These are phyloP conservation scores for Talaromyces albobiverticillius DNA, from an alignment of 2,329 filamentous ascomycete genomes.

Conservation along the genomic window DNA sequence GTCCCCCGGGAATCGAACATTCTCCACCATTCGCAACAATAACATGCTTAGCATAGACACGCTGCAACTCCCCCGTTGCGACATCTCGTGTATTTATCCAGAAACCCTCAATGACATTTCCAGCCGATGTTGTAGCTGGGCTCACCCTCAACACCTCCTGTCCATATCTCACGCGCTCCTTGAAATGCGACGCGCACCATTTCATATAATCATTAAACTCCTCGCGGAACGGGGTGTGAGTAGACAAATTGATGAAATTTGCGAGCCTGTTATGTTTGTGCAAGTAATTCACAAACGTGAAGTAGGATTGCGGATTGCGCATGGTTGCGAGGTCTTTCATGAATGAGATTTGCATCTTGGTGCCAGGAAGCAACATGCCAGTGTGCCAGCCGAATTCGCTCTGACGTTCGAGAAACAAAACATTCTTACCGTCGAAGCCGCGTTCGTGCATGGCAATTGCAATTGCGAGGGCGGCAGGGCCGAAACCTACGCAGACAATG, in stretches of 20 bases:
- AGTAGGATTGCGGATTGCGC: slow-evolving; percentile 14
- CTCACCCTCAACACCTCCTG: slow-evolving; percentile 13
- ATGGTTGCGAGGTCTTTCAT: slow-evolving; percentile 16
- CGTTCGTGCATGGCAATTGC: slow-evolving; percentile 15
- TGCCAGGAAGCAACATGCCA: slow-evolving; percentile 14
- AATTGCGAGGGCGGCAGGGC: slow-evolving; percentile 14
- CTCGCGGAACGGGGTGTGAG: slow-evolving; percentile 15
- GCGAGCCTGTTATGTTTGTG: slow-evolving; percentile 12
- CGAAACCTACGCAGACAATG: slow-evolving; percentile 13
- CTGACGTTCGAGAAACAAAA: slow-evolving; percentile 14
- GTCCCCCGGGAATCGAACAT: slow-evolving; percentile 7
- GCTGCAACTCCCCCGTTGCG: neutral
- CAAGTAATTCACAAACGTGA: slow-evolving; percentile 15
- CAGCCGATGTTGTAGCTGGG: neutral
- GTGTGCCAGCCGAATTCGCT: slow-evolving; percentile 16
- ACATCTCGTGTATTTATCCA: slow-evolving; percentile 3
- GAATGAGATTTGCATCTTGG: slow-evolving; percentile 16
- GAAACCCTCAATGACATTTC: slow-evolving; percentile 8
- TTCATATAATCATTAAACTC: slow-evolving; percentile 17
- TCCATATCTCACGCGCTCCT: slow-evolving; percentile 6
- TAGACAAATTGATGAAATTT: slow-evolving; percentile 14
- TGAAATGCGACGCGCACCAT: slow-evolving; percentile 15
- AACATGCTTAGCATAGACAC: slow-evolving; percentile 10
- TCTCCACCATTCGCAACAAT: slow-evolving; percentile 15
- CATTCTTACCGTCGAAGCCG: neutral